Evolutionary conservation across 2,329 filamentous ascomycete genomes (phyloP), one percentile per base, ranked within the genome.

Genomic region (Fusarium musae): DNA sequence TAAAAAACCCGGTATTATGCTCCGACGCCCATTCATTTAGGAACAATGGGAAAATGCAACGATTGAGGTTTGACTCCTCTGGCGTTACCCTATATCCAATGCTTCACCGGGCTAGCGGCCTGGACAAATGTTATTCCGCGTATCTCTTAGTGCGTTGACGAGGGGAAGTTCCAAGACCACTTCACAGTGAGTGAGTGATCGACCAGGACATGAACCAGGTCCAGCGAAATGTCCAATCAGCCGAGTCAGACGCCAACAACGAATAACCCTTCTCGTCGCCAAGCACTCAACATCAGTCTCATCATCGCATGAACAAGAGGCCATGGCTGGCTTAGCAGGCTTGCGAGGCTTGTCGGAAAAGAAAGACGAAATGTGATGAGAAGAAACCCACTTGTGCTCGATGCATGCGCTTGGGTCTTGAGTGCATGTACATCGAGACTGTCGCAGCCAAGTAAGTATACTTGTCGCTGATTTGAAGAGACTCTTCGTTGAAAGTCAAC

Each of bases 311-410:
- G 8, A 15, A 11, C 10, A 15, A 43, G 16, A 23, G 2, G 8
- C 3, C 1, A 21, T 3, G 16, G 9, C 28, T 60, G 28, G 21
- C 2, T 34, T 21, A 17, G 17, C 17, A 72, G 72, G 70, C 68
- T 34, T 75, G 71, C 26, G 70, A 69, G 37, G 59, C 65, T 42
- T 75, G 70, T 42, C 62, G 68, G 9, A 64, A 69, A 16, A 42
- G 70, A 21, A 74, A 75, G 26, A 74, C 71, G 1, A 72, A 67
- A 74, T 74, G 65, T 28, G 65, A 75, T 19, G 65, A 74, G 36
- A 43, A 16, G 7, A 75, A 70, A 39, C 71, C 71, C 5, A 21
- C 52, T 9, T 74, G 73, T 42, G 60, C 62, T 19, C 68, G 68
- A 36, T 72, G 71, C 40, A 9, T 39, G 4, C 64, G 70, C 2